Evolutionary conservation across 108 stramenopile species (phyloP), one percentile per base, ranked within the genome.

Genomic region (Cyclotella kingstonii): DNA sequence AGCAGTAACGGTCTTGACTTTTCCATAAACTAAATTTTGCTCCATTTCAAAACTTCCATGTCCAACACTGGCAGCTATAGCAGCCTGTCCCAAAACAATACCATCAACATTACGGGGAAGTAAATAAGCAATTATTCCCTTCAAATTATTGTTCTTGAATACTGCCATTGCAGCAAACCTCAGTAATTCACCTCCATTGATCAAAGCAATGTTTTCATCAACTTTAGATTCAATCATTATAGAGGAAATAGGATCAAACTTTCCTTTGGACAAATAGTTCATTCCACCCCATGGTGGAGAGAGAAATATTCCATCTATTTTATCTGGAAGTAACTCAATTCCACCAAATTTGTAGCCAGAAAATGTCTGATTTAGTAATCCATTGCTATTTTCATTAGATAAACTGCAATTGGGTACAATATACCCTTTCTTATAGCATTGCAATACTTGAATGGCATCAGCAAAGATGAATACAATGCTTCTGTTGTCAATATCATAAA

Each of bases 201-300:
- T 54, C 9, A 49, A 41, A 10, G 50, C 36, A 21, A 48, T 39
- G 0, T 42, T 44, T 28, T 61, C 49, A 27, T n/a, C 30, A 36
- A 58, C 31, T n/a, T 33, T 53, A 41, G 60, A 66, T 27, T 69
- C 56, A 25, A 63, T 30, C 3, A 30, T 75, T 56, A 74, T 74
- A 8, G 46, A 68, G 6, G 59, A 28, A 1, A 59, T 7, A 15
- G 62, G 73, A 53, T 74, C 46, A 63, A 68, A 74, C 0, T 9
- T 27, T 15, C 14, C 57, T 43, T 71, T 44, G 15, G 72, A 63
- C 45, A 44, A 70, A 56, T 93, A 93, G 36, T 78, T 73, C 49
- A 81, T 64, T n/a, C 91, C 91, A 23, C 91, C 91, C 91, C 91
- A 93, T 1, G 91, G 91, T 25, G 91, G 91, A 12, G 80, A 81